These are phyloP conservation scores for Boletus edulis DNA, from an alignment of 768 basidiomycete genomes.

Conservation along the genomic window DNA sequence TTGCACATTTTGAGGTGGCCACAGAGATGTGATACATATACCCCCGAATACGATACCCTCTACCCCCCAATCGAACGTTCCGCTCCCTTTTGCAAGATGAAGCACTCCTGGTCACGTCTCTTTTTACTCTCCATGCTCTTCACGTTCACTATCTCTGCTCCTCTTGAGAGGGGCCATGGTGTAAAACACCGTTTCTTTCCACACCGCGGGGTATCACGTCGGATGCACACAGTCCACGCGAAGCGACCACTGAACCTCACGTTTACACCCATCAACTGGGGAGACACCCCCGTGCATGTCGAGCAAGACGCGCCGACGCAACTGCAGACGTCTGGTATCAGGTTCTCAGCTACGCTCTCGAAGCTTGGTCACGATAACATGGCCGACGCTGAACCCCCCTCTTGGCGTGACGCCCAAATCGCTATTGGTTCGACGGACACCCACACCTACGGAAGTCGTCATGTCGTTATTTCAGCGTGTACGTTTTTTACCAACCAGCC, in stretches of 20 bases:
- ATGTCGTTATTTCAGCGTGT: constrained; percentile 1
- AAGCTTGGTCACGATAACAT: not conserved
- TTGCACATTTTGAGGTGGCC: not conserved
- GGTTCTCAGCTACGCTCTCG: constrained; percentile 1
- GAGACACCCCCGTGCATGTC: not conserved
- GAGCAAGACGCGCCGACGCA: not conserved
- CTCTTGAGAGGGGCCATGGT: not conserved
- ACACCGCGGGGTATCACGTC: constrained; percentile 3
- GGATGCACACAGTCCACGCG: no score
- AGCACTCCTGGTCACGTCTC: not conserved
- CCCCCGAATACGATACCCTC: not conserved
- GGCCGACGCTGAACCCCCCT: no score
- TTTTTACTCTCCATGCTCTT: not conserved
- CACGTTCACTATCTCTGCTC: not conserved
- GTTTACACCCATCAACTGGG: not conserved
- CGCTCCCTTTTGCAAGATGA: not conserved
- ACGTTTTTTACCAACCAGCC: not conserved
- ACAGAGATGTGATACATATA: not conserved
- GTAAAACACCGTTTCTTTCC: not conserved
- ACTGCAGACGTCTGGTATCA: not conserved
- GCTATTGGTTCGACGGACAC: not conserved
- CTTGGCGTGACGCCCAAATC: no score
- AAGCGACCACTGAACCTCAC: constrained; percentile 3
- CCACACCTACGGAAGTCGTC: not conserved
- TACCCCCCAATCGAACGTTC: not conserved